Evolutionary conservation across 352 stramenopile species (phyloP).

Genomic region (Phytophthora boehmeriae): DNA sequence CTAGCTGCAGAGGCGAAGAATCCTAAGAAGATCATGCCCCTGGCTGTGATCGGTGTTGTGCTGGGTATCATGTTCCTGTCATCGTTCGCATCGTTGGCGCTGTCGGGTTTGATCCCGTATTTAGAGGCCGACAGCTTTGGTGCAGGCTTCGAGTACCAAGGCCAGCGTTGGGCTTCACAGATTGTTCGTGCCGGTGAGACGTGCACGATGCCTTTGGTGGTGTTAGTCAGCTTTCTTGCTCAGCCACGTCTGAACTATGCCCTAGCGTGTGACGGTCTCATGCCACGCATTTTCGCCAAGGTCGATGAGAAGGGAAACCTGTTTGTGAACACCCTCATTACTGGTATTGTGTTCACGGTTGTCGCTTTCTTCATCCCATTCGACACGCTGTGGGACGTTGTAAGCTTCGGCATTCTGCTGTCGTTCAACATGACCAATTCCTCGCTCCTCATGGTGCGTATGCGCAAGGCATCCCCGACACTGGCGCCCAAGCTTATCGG

Average conservation of each 20-base stretch:
- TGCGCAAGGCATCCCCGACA: conserved; percentile 53
- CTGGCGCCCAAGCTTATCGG: conserved; percentile 49
- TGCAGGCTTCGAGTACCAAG: conserved; percentile 46
- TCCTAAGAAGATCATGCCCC: conserved; percentile 78
- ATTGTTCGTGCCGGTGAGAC: conserved; percentile 64
- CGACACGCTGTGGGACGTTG: conserved; percentile 84
- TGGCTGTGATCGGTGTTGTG: conserved; percentile 84
- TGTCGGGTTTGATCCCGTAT: conserved; percentile 79
- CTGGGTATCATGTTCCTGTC: conserved; percentile 76
- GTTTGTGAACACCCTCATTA: conserved; percentile 79
- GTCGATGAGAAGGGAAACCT: conserved; percentile 83
- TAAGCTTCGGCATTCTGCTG: conserved; percentile 89
- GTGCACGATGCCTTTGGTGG: conserved; percentile 93
- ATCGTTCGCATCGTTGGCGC: conserved; percentile 80
- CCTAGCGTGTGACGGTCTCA: conserved; percentile 92
- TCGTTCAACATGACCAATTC: conserved; percentile 89
- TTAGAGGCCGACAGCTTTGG: conserved; percentile 44
- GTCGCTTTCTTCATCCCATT: conserved; percentile 83
- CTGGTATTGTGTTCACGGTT: conserved; percentile 64
- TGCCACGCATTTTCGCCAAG: conserved; percentile 91
- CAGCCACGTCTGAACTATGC: conserved; percentile 94
- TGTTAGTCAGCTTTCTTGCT: conserved; percentile 92
- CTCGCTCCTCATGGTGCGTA: conserved; percentile 79
- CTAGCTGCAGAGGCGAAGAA: conserved; percentile 85
- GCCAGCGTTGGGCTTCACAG: conserved; percentile 47